These are phyloP conservation scores for Rhizophora mangle DNA, from an alignment of 345 rosid genomes.

Conservation along the genomic window DNA sequence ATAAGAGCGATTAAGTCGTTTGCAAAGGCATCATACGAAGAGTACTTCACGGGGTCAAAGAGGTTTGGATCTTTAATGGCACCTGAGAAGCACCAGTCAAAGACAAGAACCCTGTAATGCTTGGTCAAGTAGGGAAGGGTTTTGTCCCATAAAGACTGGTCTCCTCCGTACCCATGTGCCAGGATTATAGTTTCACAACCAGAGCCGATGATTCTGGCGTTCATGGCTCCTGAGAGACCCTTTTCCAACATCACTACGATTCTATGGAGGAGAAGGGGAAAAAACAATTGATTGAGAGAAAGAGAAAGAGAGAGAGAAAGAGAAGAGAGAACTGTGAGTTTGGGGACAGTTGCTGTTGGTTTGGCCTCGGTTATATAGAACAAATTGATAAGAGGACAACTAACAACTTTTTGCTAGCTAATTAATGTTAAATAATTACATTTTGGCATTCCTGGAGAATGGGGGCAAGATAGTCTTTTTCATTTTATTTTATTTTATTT, in stretches of 20 bases:
- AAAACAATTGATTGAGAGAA: neutral
- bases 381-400: neutral
- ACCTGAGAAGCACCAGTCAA: constrained; percentile 80
- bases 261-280: neutral
- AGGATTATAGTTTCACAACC: constrained; percentile 16
- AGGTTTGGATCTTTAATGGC: constrained; percentile 51
- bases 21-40: constrained; percentile 58
- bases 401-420: too few relatives aligned
- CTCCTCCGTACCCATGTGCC: constrained; percentile 74
- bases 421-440: too few relatives aligned
- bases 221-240: constrained; percentile 49
- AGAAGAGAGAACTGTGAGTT: neutral
- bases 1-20: constrained; percentile 51
- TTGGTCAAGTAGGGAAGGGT: constrained; percentile 42
- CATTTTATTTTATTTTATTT: too few relatives aligned
- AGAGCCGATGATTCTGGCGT: constrained; percentile 56
- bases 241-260: constrained; percentile 41
- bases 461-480: too few relatives aligned
- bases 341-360: neutral
- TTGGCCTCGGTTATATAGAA: constrained; percentile 10
- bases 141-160: constrained; percentile 50
- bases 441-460: too few relatives aligned
- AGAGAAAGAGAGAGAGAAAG: neutral
- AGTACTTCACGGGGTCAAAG: constrained; percentile 54
- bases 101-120: constrained; percentile 48